phyloP scores from a whole-genome alignment of 345 rosid species.

The Cardamine resedifolia region DNA sequence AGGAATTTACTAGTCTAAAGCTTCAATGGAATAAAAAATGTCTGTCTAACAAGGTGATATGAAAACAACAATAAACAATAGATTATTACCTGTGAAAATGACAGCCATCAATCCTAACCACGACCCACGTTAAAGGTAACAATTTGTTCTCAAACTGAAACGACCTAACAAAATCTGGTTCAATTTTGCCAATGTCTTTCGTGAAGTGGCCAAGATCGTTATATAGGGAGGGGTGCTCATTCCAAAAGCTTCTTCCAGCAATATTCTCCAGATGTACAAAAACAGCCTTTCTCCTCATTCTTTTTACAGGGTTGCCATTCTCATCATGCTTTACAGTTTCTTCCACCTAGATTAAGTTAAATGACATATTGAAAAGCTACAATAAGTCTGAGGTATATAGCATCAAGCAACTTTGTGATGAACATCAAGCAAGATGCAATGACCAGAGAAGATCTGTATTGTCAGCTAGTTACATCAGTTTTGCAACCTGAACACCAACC shows the following conservation, averaged over 20 bases:
- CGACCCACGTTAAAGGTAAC: slow-evolving; percentile 79
- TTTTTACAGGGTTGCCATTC: slow-evolving; percentile 67
- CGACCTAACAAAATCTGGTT: slow-evolving; percentile 60
- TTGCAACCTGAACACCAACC: background rate
- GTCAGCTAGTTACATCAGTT: background rate
- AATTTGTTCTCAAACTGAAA: slow-evolving; percentile 71
- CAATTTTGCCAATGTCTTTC: slow-evolving; percentile 55
- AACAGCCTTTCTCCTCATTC: slow-evolving; percentile 63
- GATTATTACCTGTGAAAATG: slow-evolving; percentile 83
- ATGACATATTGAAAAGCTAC: background rate
- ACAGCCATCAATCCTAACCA: slow-evolving; percentile 90
- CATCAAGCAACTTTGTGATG: background rate
- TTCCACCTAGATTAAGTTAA: slow-evolving; percentile 54
- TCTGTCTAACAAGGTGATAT: background rate
- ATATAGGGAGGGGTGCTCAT: slow-evolving; percentile 51
- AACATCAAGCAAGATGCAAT: slow-evolving; percentile 19
- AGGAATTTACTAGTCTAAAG: slow-evolving; percentile 2
- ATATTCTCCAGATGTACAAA: slow-evolving; percentile 58
- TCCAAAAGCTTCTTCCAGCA: slow-evolving; percentile 74
- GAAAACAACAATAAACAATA: background rate
- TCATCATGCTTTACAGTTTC: slow-evolving; percentile 68
- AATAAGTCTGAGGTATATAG: background rate
- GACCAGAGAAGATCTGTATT: background rate
- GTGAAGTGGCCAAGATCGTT: slow-evolving; percentile 60
- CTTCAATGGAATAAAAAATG: background rate